Conservation (phyloP, 2,329 filamentous ascomycete genomes). For the Fusarium nurragi region DNA sequence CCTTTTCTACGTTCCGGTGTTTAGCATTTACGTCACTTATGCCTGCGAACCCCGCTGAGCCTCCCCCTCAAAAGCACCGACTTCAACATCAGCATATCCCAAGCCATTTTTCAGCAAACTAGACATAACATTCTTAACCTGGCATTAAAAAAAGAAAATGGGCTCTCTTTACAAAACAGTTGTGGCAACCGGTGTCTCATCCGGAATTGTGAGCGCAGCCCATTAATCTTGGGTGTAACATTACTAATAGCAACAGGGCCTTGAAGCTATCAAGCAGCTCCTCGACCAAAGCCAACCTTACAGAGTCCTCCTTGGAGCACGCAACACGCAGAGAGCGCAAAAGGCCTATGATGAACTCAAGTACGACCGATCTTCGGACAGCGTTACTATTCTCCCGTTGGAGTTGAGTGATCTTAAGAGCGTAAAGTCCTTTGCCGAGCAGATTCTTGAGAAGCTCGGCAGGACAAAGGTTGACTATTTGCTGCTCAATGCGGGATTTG, state of each 20-base stretch:
- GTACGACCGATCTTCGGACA: slow-evolving; percentile 53
- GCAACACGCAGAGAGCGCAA: slow-evolving; percentile 54
- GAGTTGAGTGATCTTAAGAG: slow-evolving; percentile 57
- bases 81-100: not conserved
- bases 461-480: slow-evolving; percentile 57
- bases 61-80: slow-evolving; percentile 2
- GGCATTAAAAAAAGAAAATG: slow-evolving; percentile 43
- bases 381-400: slow-evolving; percentile 57
- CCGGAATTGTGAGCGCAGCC: slow-evolving; percentile 55
- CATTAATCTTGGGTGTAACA: not conserved
- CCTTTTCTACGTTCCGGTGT: not conserved
- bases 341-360: slow-evolving; percentile 55
- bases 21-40: slow-evolving; percentile 35
- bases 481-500: slow-evolving; percentile 60
- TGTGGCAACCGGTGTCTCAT: slow-evolving; percentile 61
- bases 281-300: slow-evolving; percentile 57
- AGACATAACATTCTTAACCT: not conserved
- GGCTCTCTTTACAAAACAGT: slow-evolving; percentile 57
- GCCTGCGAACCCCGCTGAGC: slow-evolving; percentile 38
- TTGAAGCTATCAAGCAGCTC: slow-evolving; percentile 63
- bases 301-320: slow-evolving; percentile 59
- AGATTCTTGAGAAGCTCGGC: slow-evolving; percentile 55
- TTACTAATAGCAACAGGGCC: slow-evolving; percentile 51
- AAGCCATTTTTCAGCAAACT: not conserved
- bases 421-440: slow-evolving; percentile 58